phyloP scores from a whole-genome alignment of 2,329 filamentous ascomycete species.

The Trichoderma afroharzianum region DNA sequence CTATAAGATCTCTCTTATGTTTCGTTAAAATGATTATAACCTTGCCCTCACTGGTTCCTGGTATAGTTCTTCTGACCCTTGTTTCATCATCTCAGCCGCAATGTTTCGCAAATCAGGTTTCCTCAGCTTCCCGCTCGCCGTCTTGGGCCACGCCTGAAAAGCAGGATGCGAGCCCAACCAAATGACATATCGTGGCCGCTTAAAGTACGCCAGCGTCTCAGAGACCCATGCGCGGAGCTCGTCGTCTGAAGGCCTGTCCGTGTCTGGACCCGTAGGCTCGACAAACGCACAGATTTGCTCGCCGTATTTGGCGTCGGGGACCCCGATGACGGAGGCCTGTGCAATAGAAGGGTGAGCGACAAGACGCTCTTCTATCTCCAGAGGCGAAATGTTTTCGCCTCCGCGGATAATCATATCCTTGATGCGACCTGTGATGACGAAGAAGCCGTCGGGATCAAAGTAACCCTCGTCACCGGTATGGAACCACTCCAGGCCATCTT shows the following conservation, averaged over 20 bases:
- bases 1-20: neutral
- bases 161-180: neutral
- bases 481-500: slow-evolving; percentile 58
- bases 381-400: slow-evolving; percentile 83
- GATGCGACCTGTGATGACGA: slow-evolving; percentile 76
- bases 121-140: neutral
- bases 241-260: neutral
- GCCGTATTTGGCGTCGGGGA: slow-evolving; percentile 72
- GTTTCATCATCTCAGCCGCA: neutral
- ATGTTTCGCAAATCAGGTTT: neutral
- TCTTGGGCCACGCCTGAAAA: neutral
- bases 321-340: slow-evolving; percentile 71
- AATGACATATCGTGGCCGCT: neutral
- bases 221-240: neutral
- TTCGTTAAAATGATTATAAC: neutral
- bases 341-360: slow-evolving; percentile 62
- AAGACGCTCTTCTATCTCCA: slow-evolving; percentile 78
- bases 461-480: slow-evolving; percentile 76
- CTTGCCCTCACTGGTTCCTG: neutral
- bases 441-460: slow-evolving; percentile 73
- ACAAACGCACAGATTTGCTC: slow-evolving; percentile 78
- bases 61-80: neutral
- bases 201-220: neutral
- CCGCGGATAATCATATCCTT: slow-evolving; percentile 87
- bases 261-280: neutral